phyloP scores from a whole-genome alignment of 257 asterid species.

The Salvia hispanica region DNA sequence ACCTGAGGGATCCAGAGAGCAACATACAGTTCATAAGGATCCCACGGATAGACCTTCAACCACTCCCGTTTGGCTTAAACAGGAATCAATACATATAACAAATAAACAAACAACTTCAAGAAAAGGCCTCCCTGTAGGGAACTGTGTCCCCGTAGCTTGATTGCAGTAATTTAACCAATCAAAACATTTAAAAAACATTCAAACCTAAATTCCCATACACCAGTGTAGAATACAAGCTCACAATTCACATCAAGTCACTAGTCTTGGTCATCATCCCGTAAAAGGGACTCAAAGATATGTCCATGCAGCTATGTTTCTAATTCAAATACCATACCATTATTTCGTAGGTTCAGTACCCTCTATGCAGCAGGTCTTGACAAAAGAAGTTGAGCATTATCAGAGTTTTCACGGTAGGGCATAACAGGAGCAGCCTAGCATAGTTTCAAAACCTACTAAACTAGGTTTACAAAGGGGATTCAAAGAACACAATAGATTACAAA shows the following conservation, averaged over 20 bases:
- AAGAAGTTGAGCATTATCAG: slow-evolving; percentile 1
- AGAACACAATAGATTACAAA: slow-evolving; percentile 1
- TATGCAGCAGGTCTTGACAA: slow-evolving; percentile 5
- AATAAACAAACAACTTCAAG: background rate
- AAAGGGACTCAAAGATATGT: slow-evolving; percentile 10
- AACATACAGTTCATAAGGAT: background rate
- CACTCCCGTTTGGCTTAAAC: slow-evolving; percentile 13
- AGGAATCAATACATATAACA: background rate
- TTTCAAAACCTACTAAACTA: slow-evolving; percentile 12
- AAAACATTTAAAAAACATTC: slow-evolving; percentile 10
- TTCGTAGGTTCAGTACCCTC: slow-evolving; percentile 20
- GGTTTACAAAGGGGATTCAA: slow-evolving; percentile 17
- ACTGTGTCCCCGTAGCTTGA: slow-evolving; percentile 14
- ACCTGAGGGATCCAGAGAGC: slow-evolving; percentile 55
- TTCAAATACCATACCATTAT: slow-evolving; percentile 10
- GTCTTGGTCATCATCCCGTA: slow-evolving; percentile 2
- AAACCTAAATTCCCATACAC: background rate
- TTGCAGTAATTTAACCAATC: slow-evolving; percentile 6
- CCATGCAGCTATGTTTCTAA: slow-evolving; percentile 7
- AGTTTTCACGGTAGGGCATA: slow-evolving; percentile 4
- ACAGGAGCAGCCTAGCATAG: slow-evolving; percentile 1
- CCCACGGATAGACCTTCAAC: slow-evolving; percentile 17
- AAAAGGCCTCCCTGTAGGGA: background rate
- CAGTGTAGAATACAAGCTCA: slow-evolving; percentile 3
- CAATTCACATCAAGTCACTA: background rate